Percentiles rank a stretch among this genome's conserved stretches.
These are phyloP conservation scores for Wickerhamiella spandovensis DNA, from an alignment of 805 yeast genomes.

Conservation along the genomic window DNA sequence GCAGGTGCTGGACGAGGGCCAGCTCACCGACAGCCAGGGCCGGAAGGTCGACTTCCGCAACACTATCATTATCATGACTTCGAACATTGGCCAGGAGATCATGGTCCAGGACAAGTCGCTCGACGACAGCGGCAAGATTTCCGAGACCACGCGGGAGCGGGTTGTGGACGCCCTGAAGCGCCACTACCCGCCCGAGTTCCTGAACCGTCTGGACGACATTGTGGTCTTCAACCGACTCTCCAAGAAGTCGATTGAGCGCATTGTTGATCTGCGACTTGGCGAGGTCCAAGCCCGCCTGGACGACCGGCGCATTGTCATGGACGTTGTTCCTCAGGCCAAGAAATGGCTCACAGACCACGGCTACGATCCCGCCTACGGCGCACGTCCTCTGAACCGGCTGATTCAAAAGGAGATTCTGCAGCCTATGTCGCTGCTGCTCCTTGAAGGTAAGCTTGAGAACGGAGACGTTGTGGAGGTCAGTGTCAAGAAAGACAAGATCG, in stretches of 20 bases:
- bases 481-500: constrained; percentile 32
- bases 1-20: constrained; percentile 93
- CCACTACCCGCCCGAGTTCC: constrained; percentile 85
- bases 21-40: constrained; percentile 89
- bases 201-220: constrained; percentile 90
- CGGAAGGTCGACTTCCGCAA: constrained; percentile 88
- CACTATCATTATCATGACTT: constrained; percentile 91
- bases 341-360: constrained; percentile 73
- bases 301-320: constrained; percentile 59
- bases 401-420: constrained; percentile 74
- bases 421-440: constrained; percentile 69
- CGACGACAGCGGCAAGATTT: constrained; percentile 43
- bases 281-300: constrained; percentile 70
- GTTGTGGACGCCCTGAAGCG: constrained; percentile 58
- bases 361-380: constrained; percentile 86
- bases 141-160: constrained; percentile 36
- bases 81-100: constrained; percentile 90
- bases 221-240: constrained; percentile 85
- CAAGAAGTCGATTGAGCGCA: constrained; percentile 55
- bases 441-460: constrained; percentile 61
- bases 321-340: constrained; percentile 50
- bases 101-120: constrained; percentile 45
- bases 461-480: constrained; percentile 42
- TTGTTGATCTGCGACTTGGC: constrained; percentile 69
- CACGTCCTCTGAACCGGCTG: constrained; percentile 86